Base-by-base conservation (phyloP, 371 early-diverging fungal species). In the Rhizopus stolonifer region DNA sequence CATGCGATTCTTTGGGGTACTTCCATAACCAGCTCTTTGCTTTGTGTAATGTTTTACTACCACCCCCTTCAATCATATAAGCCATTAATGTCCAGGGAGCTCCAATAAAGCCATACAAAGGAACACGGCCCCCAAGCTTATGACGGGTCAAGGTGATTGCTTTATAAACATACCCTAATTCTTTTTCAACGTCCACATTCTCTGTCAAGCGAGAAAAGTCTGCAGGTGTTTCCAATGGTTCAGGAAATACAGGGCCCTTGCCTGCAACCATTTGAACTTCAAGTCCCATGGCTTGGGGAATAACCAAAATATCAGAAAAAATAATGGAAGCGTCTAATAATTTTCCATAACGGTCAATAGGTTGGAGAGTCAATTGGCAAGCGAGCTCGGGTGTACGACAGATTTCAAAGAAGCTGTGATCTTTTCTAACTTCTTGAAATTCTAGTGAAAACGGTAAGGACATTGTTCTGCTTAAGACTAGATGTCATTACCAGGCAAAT, bases 81-180 rank as follows among this genome's bases (percentile, higher is more conserved):
- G 94, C 92, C 93, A 96, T 91, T 48, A 97, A 79, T 17, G 99
- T 98, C 97, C 97, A 98, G 7, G 99, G 99, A 1, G 96, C 96
- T 18, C 99, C 99, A 26, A 83, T 83, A 60, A 98, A 98, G 5
- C 99, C 99, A 69, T 93, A 86, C 66, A 98, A 76, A 22, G 98
- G 96, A 4, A 92, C 93, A 43, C 90, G 84, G 40, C 96, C 96
- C 4, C 84, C 81, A 24, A 98, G 80, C 42, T 77, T 79, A 46
- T 86, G 83, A 39, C 98, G 85, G 7, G 97, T 95, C 73, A 95
- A 77, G 13, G 94, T 94, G 60, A 98, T 89, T 17, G 99, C 99
- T 23, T 94, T 88, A 61, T 87, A 92, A n/a, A 96, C 99, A 66
- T 98, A 96, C 19, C 83, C 82, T 25, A 98, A 78, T 60, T 88